Evolutionary conservation across 1,284 basidiomycete species (phyloP).

Genomic region (Blastosporella zonata): DNA sequence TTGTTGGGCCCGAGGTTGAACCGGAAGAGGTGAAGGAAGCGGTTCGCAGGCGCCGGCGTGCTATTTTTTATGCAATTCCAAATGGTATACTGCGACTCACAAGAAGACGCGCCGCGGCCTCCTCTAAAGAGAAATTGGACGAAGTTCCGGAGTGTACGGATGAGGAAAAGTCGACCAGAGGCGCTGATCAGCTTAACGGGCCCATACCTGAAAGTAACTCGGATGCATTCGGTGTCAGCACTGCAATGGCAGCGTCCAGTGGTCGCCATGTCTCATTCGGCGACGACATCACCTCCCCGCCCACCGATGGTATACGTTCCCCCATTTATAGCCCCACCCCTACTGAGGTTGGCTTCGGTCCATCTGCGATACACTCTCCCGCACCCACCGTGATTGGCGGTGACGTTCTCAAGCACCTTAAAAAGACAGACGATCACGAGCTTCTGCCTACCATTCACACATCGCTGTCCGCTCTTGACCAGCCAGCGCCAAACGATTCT

Average conservation of each 20-base stretch:
- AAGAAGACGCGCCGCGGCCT: neutral
- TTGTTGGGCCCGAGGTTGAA: slow-evolving; percentile 58
- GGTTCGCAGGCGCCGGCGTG: slow-evolving; percentile 28
- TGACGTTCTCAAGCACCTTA: neutral
- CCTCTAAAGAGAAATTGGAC: neutral
- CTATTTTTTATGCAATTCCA: slow-evolving; percentile 15
- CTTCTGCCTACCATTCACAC: neutral
- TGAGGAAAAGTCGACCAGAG: slow-evolving; percentile 1
- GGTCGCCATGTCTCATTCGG: slow-evolving; percentile 29
- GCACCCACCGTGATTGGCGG: slow-evolving; percentile 8
- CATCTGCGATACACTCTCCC: slow-evolving; percentile 9
- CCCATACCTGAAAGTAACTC: neutral
- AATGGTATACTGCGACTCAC: slow-evolving; percentile 7
- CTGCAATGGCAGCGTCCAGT: neutral
- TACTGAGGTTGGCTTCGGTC: slow-evolving; percentile 20
- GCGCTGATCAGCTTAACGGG: neutral
- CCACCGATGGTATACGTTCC: slow-evolving; percentile 24
- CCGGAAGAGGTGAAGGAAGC: slow-evolving; percentile 48
- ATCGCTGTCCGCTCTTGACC: neutral
- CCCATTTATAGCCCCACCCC: slow-evolving; percentile 23
- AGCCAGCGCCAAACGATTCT: neutral
- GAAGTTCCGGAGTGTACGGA: neutral
- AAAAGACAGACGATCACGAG: neutral
- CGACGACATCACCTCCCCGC: slow-evolving; percentile 24
- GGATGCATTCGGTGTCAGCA: neutral